Evolutionary conservation across 768 basidiomycete genomes (phyloP), one percentile per base, ranked within the genome.

Genomic region (Leccinum variicolor): DNA sequence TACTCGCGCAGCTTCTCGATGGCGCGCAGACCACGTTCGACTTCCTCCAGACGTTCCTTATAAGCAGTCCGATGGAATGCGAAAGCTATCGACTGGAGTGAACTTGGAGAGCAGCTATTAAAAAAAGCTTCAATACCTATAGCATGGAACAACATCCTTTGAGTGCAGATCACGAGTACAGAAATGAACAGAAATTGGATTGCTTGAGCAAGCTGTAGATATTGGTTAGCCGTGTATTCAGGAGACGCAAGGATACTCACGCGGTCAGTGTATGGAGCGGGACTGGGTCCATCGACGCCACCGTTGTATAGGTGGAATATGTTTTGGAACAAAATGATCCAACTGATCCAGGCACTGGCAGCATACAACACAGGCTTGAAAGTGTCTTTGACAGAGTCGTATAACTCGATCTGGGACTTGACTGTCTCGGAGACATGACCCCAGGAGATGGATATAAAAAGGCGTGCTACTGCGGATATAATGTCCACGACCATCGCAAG

Each of bases 21-120:
- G 43, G 83, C 83, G 3, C 67, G 68, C 4, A 90, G 76, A 1
- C 84, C 76, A 41, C 76, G 71, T 55, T 76, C 72, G 6, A 90
- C 79, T n/a, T 75, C 73, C 10, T 82, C 78, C 5, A 90, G 73
- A 50, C 90, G 87, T 33, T 92, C 90, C 62, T 78, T 79, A 68
- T 84, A 92, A 10, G 90, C 90, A 3, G 82, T 85, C n/a, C 78
- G 82, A 68, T 92, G 89, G 71, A 92, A 92, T 19, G 81, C 78
- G 63, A 89, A 87, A 0, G 90, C 89, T 80, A 48, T 21, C 43
- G 19, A 56, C 59, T 17, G 33, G 36, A 28, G 23, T 59, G 4
- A 56, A 59, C 21, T 19, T 9, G 13, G 19, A 15, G 49, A 3
- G 9, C 13, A 19, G 17, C n/a, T 14, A 8, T 19, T 17, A 8